Evolutionary conservation across 2,329 filamentous ascomycete genomes (phyloP).

Genomic region (Gnomoniopsis sp.): DNA sequence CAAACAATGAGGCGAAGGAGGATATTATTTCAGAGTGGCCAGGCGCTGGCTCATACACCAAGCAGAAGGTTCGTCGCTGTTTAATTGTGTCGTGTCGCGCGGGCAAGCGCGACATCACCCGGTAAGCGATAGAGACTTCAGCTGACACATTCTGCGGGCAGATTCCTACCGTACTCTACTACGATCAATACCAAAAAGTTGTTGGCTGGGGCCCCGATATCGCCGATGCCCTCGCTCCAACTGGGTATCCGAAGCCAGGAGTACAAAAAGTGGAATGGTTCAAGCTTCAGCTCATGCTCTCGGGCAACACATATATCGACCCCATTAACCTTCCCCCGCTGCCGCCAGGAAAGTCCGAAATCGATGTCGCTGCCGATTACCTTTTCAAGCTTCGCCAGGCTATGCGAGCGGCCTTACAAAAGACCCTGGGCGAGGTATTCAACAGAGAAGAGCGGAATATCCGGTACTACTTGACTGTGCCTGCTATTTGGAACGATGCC

Average conservation of each 20-base stretch:
- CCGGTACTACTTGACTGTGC: conserved; percentile 96
- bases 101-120: background rate
- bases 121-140: background rate
- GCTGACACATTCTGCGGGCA: conserved; percentile 31
- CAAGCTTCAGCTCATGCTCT: conserved; percentile 98
- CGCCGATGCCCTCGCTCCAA: conserved; percentile 91
- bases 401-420: conserved; percentile 92
- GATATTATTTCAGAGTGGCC: conserved; percentile 99
- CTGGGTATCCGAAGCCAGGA: conserved; percentile 94
- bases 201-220: conserved; percentile 99
- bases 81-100: background rate
- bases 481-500: conserved; percentile 98
- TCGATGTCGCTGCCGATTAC: conserved; percentile 98
- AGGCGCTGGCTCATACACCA: conserved; percentile 93
- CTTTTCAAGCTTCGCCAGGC: conserved; percentile 97
- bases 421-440: conserved; percentile 95
- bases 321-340: conserved; percentile 97
- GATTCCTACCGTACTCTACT: conserved; percentile 99
- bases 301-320: conserved; percentile 98
- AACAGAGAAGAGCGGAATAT: conserved; percentile 98
- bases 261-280: conserved; percentile 99
- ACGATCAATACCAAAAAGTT: conserved; percentile 98
- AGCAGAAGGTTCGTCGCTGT: conserved; percentile 77
- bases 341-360: conserved; percentile 96
- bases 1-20: conserved; percentile 95